Evolutionary conservation across 352 stramenopile species (phyloP), one percentile per base, ranked within the genome.

Genomic region (Globisporangium megalacanthum): DNA sequence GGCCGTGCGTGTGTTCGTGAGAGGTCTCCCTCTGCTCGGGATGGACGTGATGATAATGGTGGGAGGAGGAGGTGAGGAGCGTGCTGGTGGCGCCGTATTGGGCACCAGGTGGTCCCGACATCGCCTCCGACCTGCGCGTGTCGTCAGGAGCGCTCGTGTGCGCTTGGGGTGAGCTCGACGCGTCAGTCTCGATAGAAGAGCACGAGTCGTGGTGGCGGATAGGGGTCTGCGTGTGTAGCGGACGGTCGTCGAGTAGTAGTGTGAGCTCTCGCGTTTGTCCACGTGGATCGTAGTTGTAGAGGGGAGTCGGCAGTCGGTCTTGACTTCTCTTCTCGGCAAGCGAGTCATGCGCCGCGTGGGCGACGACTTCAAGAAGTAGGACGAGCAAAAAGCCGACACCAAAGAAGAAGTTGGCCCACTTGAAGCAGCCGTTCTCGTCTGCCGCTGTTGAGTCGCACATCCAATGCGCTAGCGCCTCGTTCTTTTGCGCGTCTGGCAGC

Each of bases 351-450:
- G 88, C 56, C 9, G 77, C 46, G 54, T 92, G 81, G 6, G 81
- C 83, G 48, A 84, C 51, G 11, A 89, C 78, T 46, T 94, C 83
- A 19, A 94, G 61, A 13, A 94, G 53, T 59, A 94, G 61, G 31
- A 94, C 75, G 51, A 89, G 53, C 42, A 92, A 63, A 52, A 94
- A 94, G 44, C 83, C 83, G 46, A 74, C 60, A 36, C 72, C 79
- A 54, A 88, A 94, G 54, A 94, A 89, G 58, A 92, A 88, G 70
- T 89, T 88, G 49, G 81, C 76, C 65, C 80, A 86, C 59, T 82
- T 72, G 52, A 94, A 85, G 62, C 81, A 92, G 50, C 59, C 68
- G 48, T 70, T 60, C 8, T 58, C 52, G 0, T 29, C 25, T 4
- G 25, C 25, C 4, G 25, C 25, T 29, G 25, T n/a, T n/a, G 79